phyloP scores from a whole-genome alignment of 371 early-diverging fungal species.

The Mortierella sp. region DNA sequence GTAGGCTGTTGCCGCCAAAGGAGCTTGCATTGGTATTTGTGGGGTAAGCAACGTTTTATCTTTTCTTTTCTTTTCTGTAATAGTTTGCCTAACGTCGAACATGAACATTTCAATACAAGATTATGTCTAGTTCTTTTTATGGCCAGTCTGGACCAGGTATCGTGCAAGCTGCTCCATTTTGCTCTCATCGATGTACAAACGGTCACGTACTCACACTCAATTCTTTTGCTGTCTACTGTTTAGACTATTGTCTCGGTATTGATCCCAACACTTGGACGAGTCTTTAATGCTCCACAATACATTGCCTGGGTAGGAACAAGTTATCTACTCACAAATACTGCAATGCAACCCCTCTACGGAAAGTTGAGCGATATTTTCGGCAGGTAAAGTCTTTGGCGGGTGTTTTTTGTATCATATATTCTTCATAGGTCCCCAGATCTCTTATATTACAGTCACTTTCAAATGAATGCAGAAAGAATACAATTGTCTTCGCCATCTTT shows the following conservation, averaged over 20 bases:
- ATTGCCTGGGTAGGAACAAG: slow-evolving; percentile 67
- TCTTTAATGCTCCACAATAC: slow-evolving; percentile 69
- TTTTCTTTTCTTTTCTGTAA: not conserved
- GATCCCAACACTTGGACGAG: slow-evolving; percentile 75
- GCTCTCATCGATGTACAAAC: no score
- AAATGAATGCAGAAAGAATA: slow-evolving; percentile 49
- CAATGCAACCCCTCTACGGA: slow-evolving; percentile 55
- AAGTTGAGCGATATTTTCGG: slow-evolving; percentile 61
- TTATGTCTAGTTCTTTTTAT: slow-evolving; percentile 38
- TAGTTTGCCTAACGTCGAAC: no score
- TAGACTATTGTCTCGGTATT: slow-evolving; percentile 82
- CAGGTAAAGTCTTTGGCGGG: slow-evolving; percentile 40
- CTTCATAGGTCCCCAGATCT: not conserved
- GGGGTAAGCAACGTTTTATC: slow-evolving; percentile 21
- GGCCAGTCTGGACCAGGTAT: slow-evolving; percentile 53
- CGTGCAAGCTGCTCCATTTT: no score
- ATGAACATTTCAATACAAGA: not conserved
- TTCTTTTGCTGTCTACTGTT: not conserved
- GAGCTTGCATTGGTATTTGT: slow-evolving; percentile 40
- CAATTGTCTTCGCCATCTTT: slow-evolving; percentile 61
- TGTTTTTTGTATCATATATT: not conserved
- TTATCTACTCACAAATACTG: slow-evolving; percentile 66
- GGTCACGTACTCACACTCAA: no score
- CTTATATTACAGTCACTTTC: not conserved
- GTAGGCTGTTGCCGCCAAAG: slow-evolving; percentile 30